Evolutionary conservation across 805 yeast species (phyloP), one percentile per base, ranked within the genome.

Genomic region (Starmerella floricola): DNA sequence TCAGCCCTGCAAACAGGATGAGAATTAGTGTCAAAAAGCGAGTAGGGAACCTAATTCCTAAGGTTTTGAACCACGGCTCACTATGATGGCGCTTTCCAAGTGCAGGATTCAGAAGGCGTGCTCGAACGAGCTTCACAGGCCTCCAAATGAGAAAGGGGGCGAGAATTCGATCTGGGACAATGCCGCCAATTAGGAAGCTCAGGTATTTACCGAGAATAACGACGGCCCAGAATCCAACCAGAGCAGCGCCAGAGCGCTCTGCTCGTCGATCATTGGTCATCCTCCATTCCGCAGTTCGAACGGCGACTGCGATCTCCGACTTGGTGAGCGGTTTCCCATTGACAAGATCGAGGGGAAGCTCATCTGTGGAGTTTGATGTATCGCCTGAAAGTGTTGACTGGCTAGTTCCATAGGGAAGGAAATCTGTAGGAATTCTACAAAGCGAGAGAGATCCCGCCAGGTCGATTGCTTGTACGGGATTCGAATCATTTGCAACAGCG

Each of bases 11-110:
- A 48, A 60, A 67, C 3, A 55, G 59, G 11, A 45, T 16, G 8
- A 67, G 44, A 11, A 66, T 51, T 6, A 62, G 20, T 1, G 65
- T 47, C 46, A 64, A 62, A 10, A 55, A 50, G 31, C 71, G 53
- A 1, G 66, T 57, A 0, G 71, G 71, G 10, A 31, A 31, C 11
- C 45, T 40, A 15, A 35, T 26, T n/a, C 44, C 42, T 13, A 43
- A 30, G 5, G 18, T 20, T 10, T 42, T 24, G 3, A 30, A 17
- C 31, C 39, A 34, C 1, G 47, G 41, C 30, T 40, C 36, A 16
- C 41, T 31, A n/a, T 44, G 47, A 13, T 35, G 38, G 11, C 30
- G 27, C 12, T 34, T 17, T 4, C 38, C 38, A 2, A 41, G 38
- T 1, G 51, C 45, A 0, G 48, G 42, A 21, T 46, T 41, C 20